Evolutionary conservation across 139 green algal genomes (phyloP), one percentile per base, ranked within the genome.

Genomic region (Gonium pectorale): DNA sequence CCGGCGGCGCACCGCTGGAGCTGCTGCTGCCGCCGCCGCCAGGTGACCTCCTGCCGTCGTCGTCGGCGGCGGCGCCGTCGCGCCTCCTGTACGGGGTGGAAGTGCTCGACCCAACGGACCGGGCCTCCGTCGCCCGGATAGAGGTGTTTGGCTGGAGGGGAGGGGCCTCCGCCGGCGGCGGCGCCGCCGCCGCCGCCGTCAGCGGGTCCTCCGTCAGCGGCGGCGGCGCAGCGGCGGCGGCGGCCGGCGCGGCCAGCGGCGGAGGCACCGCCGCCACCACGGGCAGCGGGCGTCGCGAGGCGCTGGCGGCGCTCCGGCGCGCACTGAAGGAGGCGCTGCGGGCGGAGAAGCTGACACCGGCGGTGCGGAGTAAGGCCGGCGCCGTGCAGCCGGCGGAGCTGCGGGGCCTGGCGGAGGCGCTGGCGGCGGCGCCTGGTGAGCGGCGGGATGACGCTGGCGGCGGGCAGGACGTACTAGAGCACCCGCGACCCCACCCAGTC

Each of bases 291-390:
- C 68, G 68, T 6, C 41, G 43, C 0, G 68, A 77, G 19, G 43
- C 15, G 2, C 43, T 85, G 33, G 46, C 90, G 74, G 90, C 91
- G 59, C 67, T 95, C 74, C 89, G 93, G 46, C 92, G 93, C 83
- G 94, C 88, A 86, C 79, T 95, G 5, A 90, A 92, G 49, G 90
- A 96, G 86, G 92, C 88, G 5, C 67, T 89, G 26, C 62, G 92
- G 5, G 81, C 90, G 67, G 93, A 94, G 81, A 71, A 80, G 27
- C 68, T 90, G 22, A 44, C 79, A 31, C 88, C 85, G n/a, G 79
- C 67, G 9, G 44, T 54, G 40, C 78, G 86, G 33, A 85, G 67
- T 77, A 93, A 91, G 81, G 86, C 80, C 29, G 92, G 84, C 13
- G 70, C 66, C 44, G 88, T 93, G 67, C 49, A 69, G 11, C 64